Evolutionary conservation across 306 rosid species (phyloP).

Genomic region (Gynostemma pentaphyllum): DNA sequence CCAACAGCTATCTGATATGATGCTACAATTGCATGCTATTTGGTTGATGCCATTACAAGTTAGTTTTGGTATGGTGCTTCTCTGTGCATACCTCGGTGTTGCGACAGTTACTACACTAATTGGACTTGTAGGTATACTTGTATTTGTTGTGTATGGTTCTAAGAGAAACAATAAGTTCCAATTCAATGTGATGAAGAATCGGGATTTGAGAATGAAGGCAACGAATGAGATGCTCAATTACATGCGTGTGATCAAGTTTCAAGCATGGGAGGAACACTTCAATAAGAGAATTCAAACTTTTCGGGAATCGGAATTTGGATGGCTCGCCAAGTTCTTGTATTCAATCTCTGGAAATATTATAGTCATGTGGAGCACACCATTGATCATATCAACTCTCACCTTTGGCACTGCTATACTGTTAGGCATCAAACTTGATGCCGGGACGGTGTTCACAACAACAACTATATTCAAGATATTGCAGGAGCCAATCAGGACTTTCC

Average conservation of each 20-base stretch:
- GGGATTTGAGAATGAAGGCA: conserved; percentile 64
- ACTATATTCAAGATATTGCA: conserved; percentile 79
- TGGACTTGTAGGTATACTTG: conserved; percentile 44
- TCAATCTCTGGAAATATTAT: conserved; percentile 57
- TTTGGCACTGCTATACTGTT: conserved; percentile 56
- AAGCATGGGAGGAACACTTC: conserved; percentile 80
- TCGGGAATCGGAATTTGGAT: conserved; percentile 49
- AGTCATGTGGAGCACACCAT: conserved; percentile 80
- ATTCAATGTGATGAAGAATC: conserved; percentile 76
- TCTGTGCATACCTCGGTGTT: conserved; percentile 49
- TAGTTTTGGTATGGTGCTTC: conserved; percentile 48
- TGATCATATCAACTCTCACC: conserved; percentile 67
- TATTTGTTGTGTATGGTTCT: conserved; percentile 65
- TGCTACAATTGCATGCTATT: conserved; percentile 60
- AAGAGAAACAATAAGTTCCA: conserved; percentile 62
- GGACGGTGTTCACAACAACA: conserved; percentile 64
- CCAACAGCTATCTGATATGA: conserved; percentile 73
- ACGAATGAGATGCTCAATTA: conserved; percentile 76
- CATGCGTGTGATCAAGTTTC: conserved; percentile 66
- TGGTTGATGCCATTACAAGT: conserved; percentile 92
- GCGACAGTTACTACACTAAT: conserved; percentile 37
- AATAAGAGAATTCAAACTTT: conserved; percentile 42
- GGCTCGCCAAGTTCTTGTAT: conserved; percentile 65
- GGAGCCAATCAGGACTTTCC: conserved; percentile 84
- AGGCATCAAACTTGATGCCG: conserved; percentile 53